Conservation (phyloP, 1,139 yeast genomes). For the Kurtzmaniella quercitrusa region DNA sequence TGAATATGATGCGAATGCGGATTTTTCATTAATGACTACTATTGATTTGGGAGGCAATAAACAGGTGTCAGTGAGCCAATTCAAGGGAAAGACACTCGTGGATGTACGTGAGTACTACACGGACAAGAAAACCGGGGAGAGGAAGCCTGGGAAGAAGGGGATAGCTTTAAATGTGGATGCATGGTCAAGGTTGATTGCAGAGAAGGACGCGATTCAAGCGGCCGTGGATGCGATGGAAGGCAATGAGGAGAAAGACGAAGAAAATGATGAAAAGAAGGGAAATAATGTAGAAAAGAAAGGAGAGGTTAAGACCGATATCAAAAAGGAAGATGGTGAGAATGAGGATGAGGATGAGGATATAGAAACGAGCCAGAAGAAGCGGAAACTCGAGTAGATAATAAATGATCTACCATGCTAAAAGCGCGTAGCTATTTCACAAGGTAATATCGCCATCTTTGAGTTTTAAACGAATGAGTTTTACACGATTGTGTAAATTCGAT, state of each 20-base stretch:
- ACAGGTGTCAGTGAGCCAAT: conserved; percentile 67
- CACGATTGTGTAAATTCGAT: no score
- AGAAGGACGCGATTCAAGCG: conserved; percentile 52
- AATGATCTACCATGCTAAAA: no score
- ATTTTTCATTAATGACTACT: conserved; percentile 9
- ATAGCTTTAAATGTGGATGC: conserved; percentile 70
- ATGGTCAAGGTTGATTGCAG: conserved; percentile 55
- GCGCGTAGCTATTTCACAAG: no score
- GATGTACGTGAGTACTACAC: conserved; percentile 80
- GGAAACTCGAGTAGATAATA: background rate
- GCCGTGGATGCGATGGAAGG: conserved; percentile 49
- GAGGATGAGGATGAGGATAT: conserved; percentile 11
- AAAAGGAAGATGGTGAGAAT: conserved; percentile 8
- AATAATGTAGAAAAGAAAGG: conserved; percentile 6
- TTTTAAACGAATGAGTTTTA: no score
- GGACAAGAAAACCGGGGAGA: conserved; percentile 54
- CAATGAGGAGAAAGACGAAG: conserved; percentile 10
- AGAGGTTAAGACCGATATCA: conserved; percentile 3
- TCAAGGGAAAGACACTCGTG: conserved; percentile 59
- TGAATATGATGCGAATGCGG: no score
- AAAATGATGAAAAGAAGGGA: conserved; percentile 6
- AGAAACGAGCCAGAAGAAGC: background rate
- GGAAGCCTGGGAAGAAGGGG: conserved; percentile 82
- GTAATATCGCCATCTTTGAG: no score
- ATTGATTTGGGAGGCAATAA: conserved; percentile 57